Conservation (phyloP, 2,329 filamentous ascomycete species). For the Botrytis elliptica region DNA sequence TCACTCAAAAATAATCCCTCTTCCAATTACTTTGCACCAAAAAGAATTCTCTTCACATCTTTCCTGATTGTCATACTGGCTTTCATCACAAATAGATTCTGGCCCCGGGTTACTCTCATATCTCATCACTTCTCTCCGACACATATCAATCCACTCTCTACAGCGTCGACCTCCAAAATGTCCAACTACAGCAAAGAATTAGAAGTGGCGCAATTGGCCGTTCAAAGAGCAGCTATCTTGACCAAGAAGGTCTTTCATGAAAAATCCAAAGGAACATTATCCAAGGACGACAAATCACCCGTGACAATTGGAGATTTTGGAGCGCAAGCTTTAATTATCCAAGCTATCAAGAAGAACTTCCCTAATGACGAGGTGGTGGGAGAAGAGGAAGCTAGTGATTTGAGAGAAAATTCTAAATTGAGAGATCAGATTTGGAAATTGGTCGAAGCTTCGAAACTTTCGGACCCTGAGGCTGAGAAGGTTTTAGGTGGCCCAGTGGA, state of each 20-base stretch:
- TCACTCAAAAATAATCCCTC: neutral
- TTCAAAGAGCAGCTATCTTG: constrained; percentile 76
- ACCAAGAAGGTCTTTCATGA: constrained; percentile 80
- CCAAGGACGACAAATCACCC: constrained; percentile 92
- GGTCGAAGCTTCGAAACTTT: constrained; percentile 69
- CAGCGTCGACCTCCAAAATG: constrained; percentile 39
- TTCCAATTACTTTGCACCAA: constrained; percentile 18
- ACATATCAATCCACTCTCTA: constrained; percentile 22
- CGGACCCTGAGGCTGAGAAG: constrained; percentile 62
- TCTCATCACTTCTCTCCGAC: constrained; percentile 34
- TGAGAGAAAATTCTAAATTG: constrained; percentile 69
- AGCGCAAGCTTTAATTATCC: constrained; percentile 93
- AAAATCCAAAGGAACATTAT: constrained; percentile 89
- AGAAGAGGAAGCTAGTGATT: constrained; percentile 84
- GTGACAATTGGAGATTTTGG: constrained; percentile 98
- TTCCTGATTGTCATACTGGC: constrained; percentile 37
- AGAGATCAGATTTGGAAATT: constrained; percentile 80
- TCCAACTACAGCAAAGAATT: constrained; percentile 70
- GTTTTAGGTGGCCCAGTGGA: constrained; percentile 68
- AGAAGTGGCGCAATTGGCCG: constrained; percentile 79
- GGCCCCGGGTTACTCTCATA: constrained; percentile 36
- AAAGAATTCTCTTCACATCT: constrained; percentile 31
- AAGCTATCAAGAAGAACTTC: constrained; percentile 85
- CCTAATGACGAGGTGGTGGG: constrained; percentile 88
- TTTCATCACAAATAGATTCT: constrained; percentile 31